Percentiles rank a stretch among this genome's conserved stretches.
Evolutionary conservation across 2,329 filamentous ascomycete genomes (phyloP).

Genomic region (Lomentospora prolificans): DNA sequence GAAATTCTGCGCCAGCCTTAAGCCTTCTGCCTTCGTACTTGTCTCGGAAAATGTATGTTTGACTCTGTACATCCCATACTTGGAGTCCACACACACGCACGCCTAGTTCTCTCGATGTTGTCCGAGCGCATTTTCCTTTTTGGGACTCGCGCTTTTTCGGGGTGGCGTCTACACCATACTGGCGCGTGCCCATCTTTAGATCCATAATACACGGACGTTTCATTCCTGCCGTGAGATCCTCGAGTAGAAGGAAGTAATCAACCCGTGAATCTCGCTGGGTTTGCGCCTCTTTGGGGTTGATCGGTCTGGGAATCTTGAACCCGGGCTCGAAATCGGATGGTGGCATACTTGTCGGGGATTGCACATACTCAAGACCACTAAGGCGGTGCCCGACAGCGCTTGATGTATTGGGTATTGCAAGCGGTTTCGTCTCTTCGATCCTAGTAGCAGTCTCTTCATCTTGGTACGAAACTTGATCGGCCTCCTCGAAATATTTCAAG

Average conservation of each 20-base stretch:
- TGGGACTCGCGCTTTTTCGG: constrained; percentile 92
- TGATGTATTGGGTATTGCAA: constrained; percentile 11
- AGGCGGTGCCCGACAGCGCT: constrained; percentile 10
- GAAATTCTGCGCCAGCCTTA: constrained; percentile 80
- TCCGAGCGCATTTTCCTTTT: constrained; percentile 81
- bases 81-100: constrained; percentile 94
- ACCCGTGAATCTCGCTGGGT: constrained; percentile 56
- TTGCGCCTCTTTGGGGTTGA: constrained; percentile 71
- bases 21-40: constrained; percentile 92
- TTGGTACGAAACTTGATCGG: constrained; percentile 72
- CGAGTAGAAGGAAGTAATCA: constrained; percentile 85
- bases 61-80: constrained; percentile 79
- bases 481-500: constrained; percentile 84
- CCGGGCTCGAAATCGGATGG: constrained; percentile 12
- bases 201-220: constrained; percentile 93
- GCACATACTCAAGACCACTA: constrained; percentile 4
- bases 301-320: constrained; percentile 43
- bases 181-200: constrained; percentile 95
- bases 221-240: constrained; percentile 95
- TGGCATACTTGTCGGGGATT: neutral
- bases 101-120: constrained; percentile 82
- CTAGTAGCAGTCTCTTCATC: constrained; percentile 35
- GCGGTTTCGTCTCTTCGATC: neutral
- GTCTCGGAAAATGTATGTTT: constrained; percentile 90
- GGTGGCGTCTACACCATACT: constrained; percentile 86